phyloP scores from a whole-genome alignment of 2,329 filamentous ascomycete genomes.

The Monosporascus sp. region DNA sequence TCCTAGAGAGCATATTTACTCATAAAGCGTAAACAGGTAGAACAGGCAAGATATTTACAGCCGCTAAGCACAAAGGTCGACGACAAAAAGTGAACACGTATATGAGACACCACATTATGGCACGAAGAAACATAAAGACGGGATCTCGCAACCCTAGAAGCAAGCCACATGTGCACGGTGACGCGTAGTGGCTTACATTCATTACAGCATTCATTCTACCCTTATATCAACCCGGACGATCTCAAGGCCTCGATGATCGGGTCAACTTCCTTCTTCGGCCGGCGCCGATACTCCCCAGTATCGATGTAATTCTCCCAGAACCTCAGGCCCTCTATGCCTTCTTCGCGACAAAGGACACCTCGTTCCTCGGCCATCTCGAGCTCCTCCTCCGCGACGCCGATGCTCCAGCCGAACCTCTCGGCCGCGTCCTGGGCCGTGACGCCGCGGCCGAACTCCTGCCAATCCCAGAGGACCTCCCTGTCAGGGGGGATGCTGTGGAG shows the following conservation, averaged over 20 bases:
- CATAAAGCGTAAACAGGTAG: too few relatives aligned
- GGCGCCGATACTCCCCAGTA: slow-evolving; percentile 33
- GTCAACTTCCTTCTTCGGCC: slow-evolving; percentile 31
- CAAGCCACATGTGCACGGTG: too few relatives aligned
- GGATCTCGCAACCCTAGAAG: too few relatives aligned
- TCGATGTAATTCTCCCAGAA: slow-evolving; percentile 84
- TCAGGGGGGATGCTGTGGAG: slow-evolving; percentile 62
- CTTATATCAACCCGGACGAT: slow-evolving; percentile 17
- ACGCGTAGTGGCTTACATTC: too few relatives aligned
- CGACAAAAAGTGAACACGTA: too few relatives aligned
- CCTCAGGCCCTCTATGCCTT: slow-evolving; percentile 80
- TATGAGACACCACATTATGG: too few relatives aligned
- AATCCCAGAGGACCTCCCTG: slow-evolving; percentile 67
- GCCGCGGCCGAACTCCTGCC: slow-evolving; percentile 71
- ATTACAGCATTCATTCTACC: too few relatives aligned
- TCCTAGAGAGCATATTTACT: too few relatives aligned
- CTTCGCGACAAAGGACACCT: slow-evolving; percentile 82
- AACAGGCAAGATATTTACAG: too few relatives aligned
- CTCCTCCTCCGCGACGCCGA: slow-evolving; percentile 92
- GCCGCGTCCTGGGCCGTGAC: slow-evolving; percentile 87
- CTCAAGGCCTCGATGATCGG: slow-evolving; percentile 37
- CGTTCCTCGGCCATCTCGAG: slow-evolving; percentile 95
- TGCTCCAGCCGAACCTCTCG: slow-evolving; percentile 91
- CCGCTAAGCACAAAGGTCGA: too few relatives aligned
- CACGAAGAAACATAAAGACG: too few relatives aligned